A percentile compares a stretch with the other conserved stretches of the same genome.
Evolutionary conservation across 2,329 filamentous ascomycete species (phyloP).

Genomic region (Monosporascus ibericus): DNA sequence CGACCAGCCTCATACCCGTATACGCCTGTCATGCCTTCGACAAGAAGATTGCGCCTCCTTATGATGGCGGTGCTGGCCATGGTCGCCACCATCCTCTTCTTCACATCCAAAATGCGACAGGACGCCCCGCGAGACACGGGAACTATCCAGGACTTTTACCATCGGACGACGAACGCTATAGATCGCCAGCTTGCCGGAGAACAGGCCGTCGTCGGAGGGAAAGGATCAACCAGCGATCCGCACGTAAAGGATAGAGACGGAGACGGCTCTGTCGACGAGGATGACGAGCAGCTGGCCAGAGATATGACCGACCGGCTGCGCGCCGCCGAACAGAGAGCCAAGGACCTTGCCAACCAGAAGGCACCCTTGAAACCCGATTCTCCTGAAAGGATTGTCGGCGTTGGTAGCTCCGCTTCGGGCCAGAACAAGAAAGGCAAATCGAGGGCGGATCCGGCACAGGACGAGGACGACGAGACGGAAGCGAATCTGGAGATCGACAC

Average conservation of each 20-base stretch:
- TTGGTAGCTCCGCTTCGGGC: slow-evolving; percentile 50
- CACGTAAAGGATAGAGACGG: slow-evolving; percentile 44
- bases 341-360: slow-evolving; percentile 63
- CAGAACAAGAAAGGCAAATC: slow-evolving; percentile 35
- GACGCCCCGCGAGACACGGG: slow-evolving; percentile 39
- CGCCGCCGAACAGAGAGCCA: slow-evolving; percentile 63
- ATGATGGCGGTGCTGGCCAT: slow-evolving; percentile 57
- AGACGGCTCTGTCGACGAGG: slow-evolving; percentile 50
- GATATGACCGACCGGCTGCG: slow-evolving; percentile 57
- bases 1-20: no score
- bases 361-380: slow-evolving; percentile 53
- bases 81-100: slow-evolving; percentile 66
- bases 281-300: slow-evolving; percentile 46
- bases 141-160: slow-evolving; percentile 50
- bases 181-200: slow-evolving; percentile 29
- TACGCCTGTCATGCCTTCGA: slow-evolving; percentile 53
- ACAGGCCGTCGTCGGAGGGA: slow-evolving; percentile 35
- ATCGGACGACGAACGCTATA: slow-evolving; percentile 52
- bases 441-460: slow-evolving; percentile 43
- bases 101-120: slow-evolving; percentile 55
- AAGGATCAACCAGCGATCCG: slow-evolving; percentile 29
- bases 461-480: slow-evolving; percentile 32
- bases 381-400: slow-evolving; percentile 51
- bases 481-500: slow-evolving; percentile 55
- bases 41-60: slow-evolving; percentile 63